Conservation (phyloP, 2,329 filamentous ascomycete species). For the Helotiales sp. region DNA sequence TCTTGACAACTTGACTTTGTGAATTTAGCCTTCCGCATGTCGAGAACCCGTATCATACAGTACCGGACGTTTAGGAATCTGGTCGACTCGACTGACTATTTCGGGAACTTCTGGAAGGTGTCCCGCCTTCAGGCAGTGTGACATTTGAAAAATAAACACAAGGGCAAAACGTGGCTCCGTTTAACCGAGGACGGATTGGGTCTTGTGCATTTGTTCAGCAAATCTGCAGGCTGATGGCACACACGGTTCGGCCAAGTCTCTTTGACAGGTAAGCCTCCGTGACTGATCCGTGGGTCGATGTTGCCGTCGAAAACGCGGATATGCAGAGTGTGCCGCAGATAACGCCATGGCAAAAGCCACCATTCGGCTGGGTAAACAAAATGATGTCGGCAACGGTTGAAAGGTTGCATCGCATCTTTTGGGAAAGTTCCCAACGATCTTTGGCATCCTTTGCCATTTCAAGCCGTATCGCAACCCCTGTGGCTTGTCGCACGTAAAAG, state of each 20-base stretch:
- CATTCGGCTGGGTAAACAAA: constrained; percentile 1
- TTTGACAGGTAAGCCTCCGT: constrained; percentile 2
- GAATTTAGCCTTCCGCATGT: background rate
- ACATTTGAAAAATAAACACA: background rate
- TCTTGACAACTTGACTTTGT: no score
- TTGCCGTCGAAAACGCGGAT: no score
- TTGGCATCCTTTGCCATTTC: background rate
- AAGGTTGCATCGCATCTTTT: background rate
- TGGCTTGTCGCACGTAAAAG: background rate
- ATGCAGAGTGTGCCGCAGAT: constrained; percentile 11
- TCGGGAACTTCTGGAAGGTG: constrained; percentile 1
- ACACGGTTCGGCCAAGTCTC: constrained; percentile 10
- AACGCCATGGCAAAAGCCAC: background rate
- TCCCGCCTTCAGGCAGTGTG: background rate
- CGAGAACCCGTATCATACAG: background rate
- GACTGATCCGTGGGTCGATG: background rate
- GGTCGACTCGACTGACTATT: background rate
- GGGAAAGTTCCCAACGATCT: background rate
- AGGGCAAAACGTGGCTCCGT: background rate
- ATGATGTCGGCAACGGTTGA: background rate
- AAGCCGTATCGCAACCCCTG: background rate
- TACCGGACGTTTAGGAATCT: background rate
- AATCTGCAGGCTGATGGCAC: constrained; percentile 1
- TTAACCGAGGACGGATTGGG: constrained; percentile 3
- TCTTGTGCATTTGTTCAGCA: background rate